Percentiles rank a stretch among this genome's conserved stretches.
phyloP scores from a whole-genome alignment of 75 land plant genomes.

The Larix kaempferi region DNA sequence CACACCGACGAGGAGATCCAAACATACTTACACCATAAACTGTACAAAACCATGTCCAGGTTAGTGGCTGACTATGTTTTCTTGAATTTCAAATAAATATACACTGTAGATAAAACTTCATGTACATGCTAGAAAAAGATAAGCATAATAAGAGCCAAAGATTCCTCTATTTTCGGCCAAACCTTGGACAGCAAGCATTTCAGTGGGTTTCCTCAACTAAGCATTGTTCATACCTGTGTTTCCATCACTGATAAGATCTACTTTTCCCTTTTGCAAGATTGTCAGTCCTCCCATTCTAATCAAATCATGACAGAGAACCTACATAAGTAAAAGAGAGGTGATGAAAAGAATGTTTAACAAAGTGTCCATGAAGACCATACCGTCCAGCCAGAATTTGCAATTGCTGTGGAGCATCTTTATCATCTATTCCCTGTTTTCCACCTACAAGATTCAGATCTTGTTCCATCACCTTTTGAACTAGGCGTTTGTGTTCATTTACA shows the following conservation, averaged over 20 bases:
- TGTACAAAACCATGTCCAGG: constrained; percentile 25
- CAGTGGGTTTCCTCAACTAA: background rate
- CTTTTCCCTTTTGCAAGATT: constrained; percentile 80
- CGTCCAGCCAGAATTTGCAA: constrained; percentile 58
- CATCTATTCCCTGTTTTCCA: constrained; percentile 35
- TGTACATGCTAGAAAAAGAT: background rate
- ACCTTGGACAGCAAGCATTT: background rate
- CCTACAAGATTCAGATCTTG: constrained; percentile 8
- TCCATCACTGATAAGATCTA: constrained; percentile 86
- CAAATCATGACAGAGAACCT: constrained; percentile 6
- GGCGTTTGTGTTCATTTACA: constrained; percentile 89
- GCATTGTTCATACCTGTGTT: constrained; percentile 45
- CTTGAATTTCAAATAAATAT: background rate
- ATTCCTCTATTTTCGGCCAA: background rate
- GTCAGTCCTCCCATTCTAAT: constrained; percentile 92
- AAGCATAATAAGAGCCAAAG: background rate
- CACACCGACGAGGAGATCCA: constrained; percentile 98
- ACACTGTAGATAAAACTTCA: background rate
- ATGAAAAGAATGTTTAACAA: background rate
- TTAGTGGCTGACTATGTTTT: background rate
- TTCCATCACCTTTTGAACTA: constrained; percentile 64
- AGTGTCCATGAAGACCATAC: constrained; percentile 28
- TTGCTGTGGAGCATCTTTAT: constrained; percentile 50
- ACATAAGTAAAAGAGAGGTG: constrained; percentile 1
- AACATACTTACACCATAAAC: constrained; percentile 61